Base-by-base conservation (phyloP, 1,284 basidiomycete species). In the Trichosporon faecale region DNA sequence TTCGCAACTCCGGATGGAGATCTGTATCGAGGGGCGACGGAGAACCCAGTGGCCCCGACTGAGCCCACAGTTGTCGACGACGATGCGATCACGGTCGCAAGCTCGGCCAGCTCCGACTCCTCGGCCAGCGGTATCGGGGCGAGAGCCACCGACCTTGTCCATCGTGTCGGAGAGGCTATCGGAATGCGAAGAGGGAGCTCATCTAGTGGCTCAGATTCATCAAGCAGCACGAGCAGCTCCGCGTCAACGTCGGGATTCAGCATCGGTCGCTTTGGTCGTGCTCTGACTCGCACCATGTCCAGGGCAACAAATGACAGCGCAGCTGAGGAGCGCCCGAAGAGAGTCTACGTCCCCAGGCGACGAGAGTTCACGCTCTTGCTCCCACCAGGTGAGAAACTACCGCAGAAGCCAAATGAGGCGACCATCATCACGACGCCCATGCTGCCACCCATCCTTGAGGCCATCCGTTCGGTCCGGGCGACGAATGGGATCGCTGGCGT, bases 281-380 rank as follows among this genome's bases (percentile, higher is more conserved):
- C 70, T 8, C 66, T 70, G 11, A 68, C 68, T 18, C 71, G 73
- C 14, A 69, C 71, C 9, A 71, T 68, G 65, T 67, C 68, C n/a
- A 63, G 72, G 7, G 70, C 65, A 8, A 74, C 63, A 40, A 67
- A 55, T 9, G 77, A 72, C 33, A 68, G 65, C 25, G 65, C 57
- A 61, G 57, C 71, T 6, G 68, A 74, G 0, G 77, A 80, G 6
- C 71, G 72, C 8, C 79, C 79, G 4, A 76, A 74, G 64, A 69
- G 82, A n/a, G 74, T 80, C 64, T 73, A 80, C 44, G 49, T 79
- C 8, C 79, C 80, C 0, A 70, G 76, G 1, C 68, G 72, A 57
- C 86, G 91, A 70, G 87, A 89, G 70, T 93, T 93, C 78, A 85
- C 86, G 84, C 85, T 74, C 77, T 84, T 72, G 80, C 37, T 82